Base-by-base conservation (phyloP, 2,329 filamentous ascomycete species). In the Cladosporium sp. region DNA sequence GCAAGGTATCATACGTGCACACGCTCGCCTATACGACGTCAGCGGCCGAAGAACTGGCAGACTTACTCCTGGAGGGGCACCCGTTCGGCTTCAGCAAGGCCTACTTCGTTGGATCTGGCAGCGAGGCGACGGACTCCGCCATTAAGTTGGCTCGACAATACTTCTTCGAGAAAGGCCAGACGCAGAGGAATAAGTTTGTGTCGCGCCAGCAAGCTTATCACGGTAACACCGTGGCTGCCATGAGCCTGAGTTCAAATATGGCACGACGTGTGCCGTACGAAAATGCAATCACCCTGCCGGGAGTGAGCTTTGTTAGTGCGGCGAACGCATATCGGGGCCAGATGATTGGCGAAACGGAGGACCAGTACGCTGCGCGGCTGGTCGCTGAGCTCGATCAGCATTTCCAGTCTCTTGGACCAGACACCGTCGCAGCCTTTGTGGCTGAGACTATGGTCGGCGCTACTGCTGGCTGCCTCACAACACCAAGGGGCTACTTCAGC, bases 81-180 rank as follows among this genome's bases (percentile, higher is more conserved):
- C 89, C 80, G 76, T 78, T 3, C 83, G 81, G 70, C 80, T 81
- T 56, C 28, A 56, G 52, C 52, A 56, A 56, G n/a, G 52, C 28
- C 0, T 86, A 83, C 65, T 81, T 88, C 56, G 83, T 85, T 56
- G 82, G 80, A 68, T 88, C 84, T 56, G 88, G 87, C 84, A 76
- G 64, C 52, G 89, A 91, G 73, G 88, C 88, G 12, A 84, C 86
- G 67, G 89, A 91, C 71, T 86, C 86, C 1, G 84, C 88, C 2
- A 76, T 89, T 66, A 91, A 91, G 71, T 76, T 90, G 11, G 81
- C 86, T 10, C 78, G 84, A 3, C 88, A 91, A 73, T 91, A 87
- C 72, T 88, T 84, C 70, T 78, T 84, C 14, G 86, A 88, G 72
- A 78, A 84, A n/a, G 69, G 76, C 3, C 76, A 77, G 0, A 80